A percentile compares a stretch with the other conserved stretches of the same genome.
Evolutionary conservation across 1,284 basidiomycete genomes (phyloP).

Genomic region (Ceratorhiza oryzae-sativae): DNA sequence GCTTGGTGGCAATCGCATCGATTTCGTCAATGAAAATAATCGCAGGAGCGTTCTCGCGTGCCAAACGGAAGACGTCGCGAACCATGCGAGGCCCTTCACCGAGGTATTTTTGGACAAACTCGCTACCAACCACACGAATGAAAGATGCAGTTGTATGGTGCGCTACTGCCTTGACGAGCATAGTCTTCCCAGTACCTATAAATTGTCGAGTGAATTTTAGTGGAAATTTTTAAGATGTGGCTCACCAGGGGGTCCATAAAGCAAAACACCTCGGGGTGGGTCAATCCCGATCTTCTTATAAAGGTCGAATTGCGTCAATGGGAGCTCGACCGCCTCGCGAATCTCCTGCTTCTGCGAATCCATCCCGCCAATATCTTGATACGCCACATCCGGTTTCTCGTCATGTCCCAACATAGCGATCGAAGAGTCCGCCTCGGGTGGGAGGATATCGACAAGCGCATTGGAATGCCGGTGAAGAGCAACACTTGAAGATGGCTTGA

Average conservation of each 20-base stretch:
- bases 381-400: conserved; percentile 92
- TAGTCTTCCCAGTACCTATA: conserved; percentile 96
- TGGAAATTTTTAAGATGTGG: conserved; percentile 1
- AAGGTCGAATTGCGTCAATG: conserved; percentile 96
- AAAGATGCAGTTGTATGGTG: conserved; percentile 97
- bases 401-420: conserved; percentile 94
- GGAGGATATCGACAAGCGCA: conserved; percentile 96
- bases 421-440: conserved; percentile 97
- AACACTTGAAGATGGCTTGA: conserved; percentile 97
- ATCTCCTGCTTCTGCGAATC: conserved; percentile 99
- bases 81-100: conserved; percentile 99
- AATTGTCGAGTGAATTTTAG: conserved; percentile 25
- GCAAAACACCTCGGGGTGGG: conserved; percentile 91
- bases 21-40: conserved; percentile 99
- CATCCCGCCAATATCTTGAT: conserved; percentile 95
- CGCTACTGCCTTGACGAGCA: conserved; percentile 98
- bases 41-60: conserved; percentile 94
- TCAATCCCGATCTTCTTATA: conserved; percentile 99
- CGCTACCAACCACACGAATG: conserved; percentile 97
- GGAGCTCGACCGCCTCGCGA: conserved; percentile 96
- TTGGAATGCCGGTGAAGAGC: conserved; percentile 99
- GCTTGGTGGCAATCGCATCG: conserved; percentile 99
- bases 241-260: conserved; percentile 91
- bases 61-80: conserved; percentile 97
- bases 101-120: conserved; percentile 99